phyloP scores from a whole-genome alignment of 768 basidiomycete genomes.

The Chiua virens region DNA sequence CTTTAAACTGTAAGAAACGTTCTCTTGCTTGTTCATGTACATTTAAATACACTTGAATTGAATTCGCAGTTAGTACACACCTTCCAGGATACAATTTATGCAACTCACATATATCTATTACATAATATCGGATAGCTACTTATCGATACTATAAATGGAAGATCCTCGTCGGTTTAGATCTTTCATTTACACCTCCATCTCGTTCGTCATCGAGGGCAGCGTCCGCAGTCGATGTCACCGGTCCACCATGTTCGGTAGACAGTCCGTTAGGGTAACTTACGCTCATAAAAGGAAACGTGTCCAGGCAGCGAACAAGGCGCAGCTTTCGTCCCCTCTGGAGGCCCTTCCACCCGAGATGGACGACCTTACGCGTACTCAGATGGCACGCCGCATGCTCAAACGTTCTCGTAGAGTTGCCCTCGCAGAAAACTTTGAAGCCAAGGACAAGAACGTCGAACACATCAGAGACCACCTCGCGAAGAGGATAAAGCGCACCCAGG shows the following conservation, averaged over 20 bases:
- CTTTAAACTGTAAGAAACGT: no score
- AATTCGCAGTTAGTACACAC: no score
- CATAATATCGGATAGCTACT: constrained; percentile 2
- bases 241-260: constrained; percentile 14
- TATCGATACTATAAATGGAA: neutral
- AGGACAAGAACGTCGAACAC: constrained; percentile 21
- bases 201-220: no score
- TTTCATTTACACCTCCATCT: neutral
- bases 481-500: constrained; percentile 30
- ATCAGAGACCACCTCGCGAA: constrained; percentile 32
- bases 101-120: constrained; percentile 1
- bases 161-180: neutral
- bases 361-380: constrained; percentile 39
- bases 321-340: constrained; percentile 30
- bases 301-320: constrained; percentile 3
- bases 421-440: constrained; percentile 17
- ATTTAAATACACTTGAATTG: no score
- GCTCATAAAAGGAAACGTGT: constrained; percentile 33
- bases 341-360: constrained; percentile 25
- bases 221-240: no score
- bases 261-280: constrained; percentile 28
- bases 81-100: no score
- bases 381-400: constrained; percentile 48
- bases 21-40: no score
- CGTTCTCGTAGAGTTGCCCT: constrained; percentile 41